Evolutionary conservation across 805 yeast species (phyloP), one percentile per base, ranked within the genome.

Genomic region (Zygosaccharomyces bailii): DNA sequence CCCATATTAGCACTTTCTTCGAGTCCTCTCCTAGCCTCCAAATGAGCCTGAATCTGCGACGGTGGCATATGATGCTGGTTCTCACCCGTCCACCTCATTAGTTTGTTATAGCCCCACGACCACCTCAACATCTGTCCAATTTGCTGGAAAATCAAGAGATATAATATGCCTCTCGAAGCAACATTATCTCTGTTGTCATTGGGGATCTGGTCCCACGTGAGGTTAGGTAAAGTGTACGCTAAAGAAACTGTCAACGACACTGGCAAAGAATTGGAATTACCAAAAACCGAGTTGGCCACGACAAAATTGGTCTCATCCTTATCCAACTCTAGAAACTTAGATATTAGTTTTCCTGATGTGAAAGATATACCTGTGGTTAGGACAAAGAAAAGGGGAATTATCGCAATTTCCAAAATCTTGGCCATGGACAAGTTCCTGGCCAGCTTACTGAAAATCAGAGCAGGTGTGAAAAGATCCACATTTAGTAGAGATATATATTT

Each of bases 261-360:
- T 0, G 99, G 98, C 44, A 91, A 75, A 8, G 96, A 86, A 70
- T 91, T 91, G 34, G 96, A 87, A 67, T 91, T 93, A 42, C 97
- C 98, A 67, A 91, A 91, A 4, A 90, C 96, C 2, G 93, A 88
- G 95, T 93, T 93, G 2, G 96, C 98, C 17, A 95, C 84, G 39
- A 93, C 96, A 57, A 87, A 91, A 67, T 91, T 90, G 3, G 86
- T 61, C 66, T 93, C 97, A 10, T 86, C 79, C 39, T 70, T 77
- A 55, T 85, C 85, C 55, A 93, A 69, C 5, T 66, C 57, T 50
- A 89, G 62, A 34, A 80, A 51, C 10, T 65, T 61, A 3, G 87
- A 71, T 32, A 81, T 74, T 17, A 78, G 21, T 23, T 69, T 67
- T 5, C 96, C 85, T 27, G 88, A 79, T 7, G 68, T 18, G 55